These are phyloP conservation scores for Trichomonas vaginalis DNA, from an alignment of 208 protist species.

Conservation along the genomic window DNA sequence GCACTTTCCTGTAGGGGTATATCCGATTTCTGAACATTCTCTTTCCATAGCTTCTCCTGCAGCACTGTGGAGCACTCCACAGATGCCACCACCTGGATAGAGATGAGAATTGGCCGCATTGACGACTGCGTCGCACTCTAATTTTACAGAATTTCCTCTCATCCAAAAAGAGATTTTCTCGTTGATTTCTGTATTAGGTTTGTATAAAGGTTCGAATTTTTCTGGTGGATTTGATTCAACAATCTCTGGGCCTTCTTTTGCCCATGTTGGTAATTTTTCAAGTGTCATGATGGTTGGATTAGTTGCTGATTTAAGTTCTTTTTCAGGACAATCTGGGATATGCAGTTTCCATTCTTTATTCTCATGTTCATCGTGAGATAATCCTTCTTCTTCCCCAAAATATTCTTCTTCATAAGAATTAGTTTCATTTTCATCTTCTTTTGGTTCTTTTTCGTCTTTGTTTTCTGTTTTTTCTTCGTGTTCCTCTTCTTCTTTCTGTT, in stretches of 20 bases:
- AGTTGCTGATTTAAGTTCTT: neutral
- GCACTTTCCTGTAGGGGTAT: neutral
- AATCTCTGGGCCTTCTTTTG: neutral
- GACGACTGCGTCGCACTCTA: slow-evolving; percentile 33
- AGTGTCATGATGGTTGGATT: neutral
- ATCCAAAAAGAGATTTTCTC: neutral
- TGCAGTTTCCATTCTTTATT: neutral
- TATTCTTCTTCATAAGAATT: no score
- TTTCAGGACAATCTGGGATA: neutral
- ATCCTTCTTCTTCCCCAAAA: neutral
- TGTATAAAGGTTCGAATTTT: neutral
- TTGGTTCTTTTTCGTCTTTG: no score
- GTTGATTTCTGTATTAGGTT: neutral
- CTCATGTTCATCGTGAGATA: neutral
- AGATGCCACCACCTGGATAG: slow-evolving; percentile 29
- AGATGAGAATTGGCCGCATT: slow-evolving; percentile 31
- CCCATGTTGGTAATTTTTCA: neutral
- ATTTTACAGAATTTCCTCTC: neutral
- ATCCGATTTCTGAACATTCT: neutral
- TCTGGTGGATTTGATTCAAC: neutral
- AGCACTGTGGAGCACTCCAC: slow-evolving; percentile 26
- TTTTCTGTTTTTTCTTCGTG: no score
- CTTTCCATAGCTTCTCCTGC: neutral
- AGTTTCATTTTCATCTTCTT: no score
- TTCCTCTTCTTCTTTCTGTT: no score